phyloP scores from a whole-genome alignment of 2,329 filamentous ascomycete species.

The Scortechinia acanthostroma region DNA sequence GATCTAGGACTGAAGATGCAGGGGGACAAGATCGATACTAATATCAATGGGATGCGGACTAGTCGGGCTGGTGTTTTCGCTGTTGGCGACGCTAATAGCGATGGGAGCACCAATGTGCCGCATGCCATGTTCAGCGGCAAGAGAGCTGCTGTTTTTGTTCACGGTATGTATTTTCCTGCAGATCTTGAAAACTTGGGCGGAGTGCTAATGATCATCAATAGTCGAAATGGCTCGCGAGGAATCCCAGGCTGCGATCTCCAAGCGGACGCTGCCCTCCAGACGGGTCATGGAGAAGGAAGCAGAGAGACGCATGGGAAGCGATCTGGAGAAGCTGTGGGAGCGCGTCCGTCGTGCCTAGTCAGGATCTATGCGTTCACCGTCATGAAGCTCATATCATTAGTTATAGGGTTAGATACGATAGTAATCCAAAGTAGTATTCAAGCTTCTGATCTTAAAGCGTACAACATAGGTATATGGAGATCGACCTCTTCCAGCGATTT shows the following conservation, averaged over 20 bases:
- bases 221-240: neutral
- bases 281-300: neutral
- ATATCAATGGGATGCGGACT: slow-evolving; percentile 29
- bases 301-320: neutral
- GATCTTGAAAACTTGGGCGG: neutral
- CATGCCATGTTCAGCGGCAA: slow-evolving; percentile 55
- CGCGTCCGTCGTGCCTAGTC: neutral
- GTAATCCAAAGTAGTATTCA: too few relatives aligned
- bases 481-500: too few relatives aligned
- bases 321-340: neutral
- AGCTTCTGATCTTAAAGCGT: too few relatives aligned
- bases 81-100: slow-evolving; percentile 51
- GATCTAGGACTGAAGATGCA: slow-evolving; percentile 36
- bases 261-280: neutral
- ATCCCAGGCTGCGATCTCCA: neutral
- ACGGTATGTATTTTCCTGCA: neutral
- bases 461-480: too few relatives aligned
- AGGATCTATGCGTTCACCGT: too few relatives aligned
- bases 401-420: too few relatives aligned
- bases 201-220: neutral
- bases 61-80: slow-evolving; percentile 46
- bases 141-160: slow-evolving; percentile 37
- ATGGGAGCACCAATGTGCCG: slow-evolving; percentile 51
- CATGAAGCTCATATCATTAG: too few relatives aligned
- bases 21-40: slow-evolving; percentile 30